phyloP scores from a whole-genome alignment of 2,329 filamentous ascomycete species.

The Rhinocladiella mackenziei region DNA sequence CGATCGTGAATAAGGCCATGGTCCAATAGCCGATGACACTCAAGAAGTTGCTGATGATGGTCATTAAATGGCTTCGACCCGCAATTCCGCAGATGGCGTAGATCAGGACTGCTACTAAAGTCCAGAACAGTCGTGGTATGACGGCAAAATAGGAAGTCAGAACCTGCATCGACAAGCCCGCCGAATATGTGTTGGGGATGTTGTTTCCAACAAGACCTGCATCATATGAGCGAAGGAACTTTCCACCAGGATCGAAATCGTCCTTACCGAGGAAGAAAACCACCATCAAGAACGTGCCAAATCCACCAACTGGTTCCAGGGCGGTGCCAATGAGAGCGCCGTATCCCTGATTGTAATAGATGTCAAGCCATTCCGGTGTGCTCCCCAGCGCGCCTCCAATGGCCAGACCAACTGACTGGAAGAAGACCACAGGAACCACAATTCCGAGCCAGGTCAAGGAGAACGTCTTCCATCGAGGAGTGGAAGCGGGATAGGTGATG shows the following conservation, averaged over 20 bases:
- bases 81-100: conserved; percentile 44
- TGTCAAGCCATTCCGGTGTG: conserved; percentile 21
- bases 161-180: conserved; percentile 44
- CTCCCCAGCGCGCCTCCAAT: conserved; percentile 23
- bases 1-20: conserved; percentile 32
- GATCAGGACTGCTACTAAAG: conserved; percentile 38
- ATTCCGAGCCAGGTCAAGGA: conserved; percentile 31
- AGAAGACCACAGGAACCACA: conserved; percentile 29
- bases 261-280: conserved; percentile 11
- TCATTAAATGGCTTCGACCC: conserved; percentile 42
- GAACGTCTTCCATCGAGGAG: conserved; percentile 28
- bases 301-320: conserved; percentile 6
- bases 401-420: conserved; percentile 25
- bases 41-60: conserved; percentile 45
- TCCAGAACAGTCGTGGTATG: conserved; percentile 43
- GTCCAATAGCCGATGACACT: conserved; percentile 47
- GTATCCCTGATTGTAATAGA: conserved; percentile 27
- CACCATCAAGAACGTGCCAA: conserved; percentile 12
- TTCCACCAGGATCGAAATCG: no score
- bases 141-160: conserved; percentile 37
- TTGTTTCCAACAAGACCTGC: conserved; percentile 41
- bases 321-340: conserved; percentile 26
- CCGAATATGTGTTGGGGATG: conserved; percentile 44
- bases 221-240: neutral
- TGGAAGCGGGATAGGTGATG: conserved; percentile 31